A percentile compares a stretch with the other conserved stretches of the same genome.
phyloP scores from a whole-genome alignment of 2,329 filamentous ascomycete species.

The Pseudophaeomoniella oleicola region DNA sequence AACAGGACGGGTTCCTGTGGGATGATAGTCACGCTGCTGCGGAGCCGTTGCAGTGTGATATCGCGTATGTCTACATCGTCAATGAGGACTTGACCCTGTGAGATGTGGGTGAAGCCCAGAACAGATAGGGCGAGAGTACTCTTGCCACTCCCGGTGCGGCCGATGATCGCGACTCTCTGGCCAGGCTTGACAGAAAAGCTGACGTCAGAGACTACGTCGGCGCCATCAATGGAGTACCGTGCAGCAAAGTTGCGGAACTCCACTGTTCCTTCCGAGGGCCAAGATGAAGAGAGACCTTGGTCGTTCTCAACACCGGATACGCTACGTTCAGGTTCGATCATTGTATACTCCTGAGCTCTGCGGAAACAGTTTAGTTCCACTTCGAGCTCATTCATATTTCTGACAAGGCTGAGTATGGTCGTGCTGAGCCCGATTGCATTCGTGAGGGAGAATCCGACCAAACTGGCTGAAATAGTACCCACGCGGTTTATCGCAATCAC shows the following conservation, averaged over 20 bases:
- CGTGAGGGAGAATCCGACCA: slow-evolving; percentile 42
- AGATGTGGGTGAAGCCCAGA: slow-evolving; percentile 40
- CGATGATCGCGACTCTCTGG: slow-evolving; percentile 15
- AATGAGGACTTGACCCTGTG: slow-evolving; percentile 41
- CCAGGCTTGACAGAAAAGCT: slow-evolving; percentile 41
- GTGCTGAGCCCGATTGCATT: slow-evolving; percentile 41
- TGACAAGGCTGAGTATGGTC: slow-evolving; percentile 37
- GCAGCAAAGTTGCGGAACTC: slow-evolving; percentile 65
- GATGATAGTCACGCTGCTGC: slow-evolving; percentile 48
- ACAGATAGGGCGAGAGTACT: slow-evolving; percentile 38
- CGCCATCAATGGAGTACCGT: slow-evolving; percentile 62
- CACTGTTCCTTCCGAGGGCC: slow-evolving; percentile 50
- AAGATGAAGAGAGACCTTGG: slow-evolving; percentile 5
- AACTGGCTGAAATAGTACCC: slow-evolving; percentile 32
- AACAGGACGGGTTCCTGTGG: slow-evolving; percentile 55
- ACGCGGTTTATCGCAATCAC: slow-evolving; percentile 32
- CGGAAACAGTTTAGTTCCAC: slow-evolving; percentile 35
- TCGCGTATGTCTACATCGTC: slow-evolving; percentile 46
- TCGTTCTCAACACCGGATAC: slow-evolving; percentile 3
- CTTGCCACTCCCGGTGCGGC: slow-evolving; percentile 20
- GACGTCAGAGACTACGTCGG: slow-evolving; percentile 55
- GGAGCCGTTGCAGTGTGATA: slow-evolving; percentile 44
- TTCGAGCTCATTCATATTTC: slow-evolving; percentile 41
- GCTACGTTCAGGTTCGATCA: slow-evolving; percentile 14
- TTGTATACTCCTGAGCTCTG: slow-evolving; percentile 12